These are phyloP conservation scores for Calonectria fujianensis DNA, from an alignment of 2,329 filamentous ascomycete genomes.

Conservation along the genomic window DNA sequence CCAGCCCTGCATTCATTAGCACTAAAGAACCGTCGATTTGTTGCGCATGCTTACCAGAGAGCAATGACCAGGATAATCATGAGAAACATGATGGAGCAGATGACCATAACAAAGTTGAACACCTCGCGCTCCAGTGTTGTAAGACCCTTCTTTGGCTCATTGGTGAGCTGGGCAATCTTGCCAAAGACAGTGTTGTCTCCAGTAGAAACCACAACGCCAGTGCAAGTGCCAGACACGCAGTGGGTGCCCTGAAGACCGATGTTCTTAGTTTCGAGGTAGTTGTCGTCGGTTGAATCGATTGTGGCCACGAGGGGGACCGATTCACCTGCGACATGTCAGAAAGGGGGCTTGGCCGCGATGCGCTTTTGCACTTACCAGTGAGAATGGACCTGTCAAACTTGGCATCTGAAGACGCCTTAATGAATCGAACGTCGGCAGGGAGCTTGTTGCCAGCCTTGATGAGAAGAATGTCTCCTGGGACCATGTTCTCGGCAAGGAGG, in stretches of 20 bases:
- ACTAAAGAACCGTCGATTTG: not conserved
- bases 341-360: not conserved
- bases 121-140: conserved; percentile 84
- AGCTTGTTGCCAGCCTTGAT: conserved; percentile 84
- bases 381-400: conserved; percentile 85
- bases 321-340: conserved; percentile 68
- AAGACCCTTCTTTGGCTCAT: conserved; percentile 79
- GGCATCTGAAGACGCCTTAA: conserved; percentile 80
- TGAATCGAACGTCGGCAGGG: conserved; percentile 82
- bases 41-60: conserved; percentile 74
- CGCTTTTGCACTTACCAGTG: conserved; percentile 59
- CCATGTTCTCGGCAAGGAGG: conserved; percentile 75
- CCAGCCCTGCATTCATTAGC: conserved; percentile 70
- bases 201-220: conserved; percentile 82
- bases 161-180: conserved; percentile 83
- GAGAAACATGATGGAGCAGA: conserved; percentile 79
- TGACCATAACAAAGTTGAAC: conserved; percentile 82
- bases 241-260: conserved; percentile 89
- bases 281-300: conserved; percentile 80
- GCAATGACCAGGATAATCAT: conserved; percentile 80
- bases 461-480: conserved; percentile 82
- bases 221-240: conserved; percentile 80
- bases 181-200: conserved; percentile 86
- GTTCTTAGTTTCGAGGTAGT: conserved; percentile 85
- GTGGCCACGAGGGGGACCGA: conserved; percentile 78